phyloP scores from a whole-genome alignment of 1,284 basidiomycete species.

The Cryptococcus sp. region DNA sequence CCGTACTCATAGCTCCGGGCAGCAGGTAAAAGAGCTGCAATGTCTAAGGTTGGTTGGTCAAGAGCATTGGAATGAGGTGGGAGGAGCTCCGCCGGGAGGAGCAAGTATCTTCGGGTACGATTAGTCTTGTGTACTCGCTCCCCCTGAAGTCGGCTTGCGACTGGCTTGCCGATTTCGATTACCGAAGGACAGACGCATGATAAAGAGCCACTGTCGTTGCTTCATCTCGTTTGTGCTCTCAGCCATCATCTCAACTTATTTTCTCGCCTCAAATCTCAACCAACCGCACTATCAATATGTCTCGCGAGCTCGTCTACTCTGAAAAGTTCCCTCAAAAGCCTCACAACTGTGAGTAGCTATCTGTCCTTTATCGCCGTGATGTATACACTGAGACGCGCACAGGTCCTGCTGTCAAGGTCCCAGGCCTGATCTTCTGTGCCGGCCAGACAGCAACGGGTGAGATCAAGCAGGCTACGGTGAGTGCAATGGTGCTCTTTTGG shows the following conservation, averaged over 20 bases:
- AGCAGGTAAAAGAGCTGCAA: too few species aligned
- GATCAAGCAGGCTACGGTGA: slow-evolving; percentile 36
- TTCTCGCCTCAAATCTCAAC: neutral
- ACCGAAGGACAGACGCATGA: too few species aligned
- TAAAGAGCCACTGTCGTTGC: too few species aligned
- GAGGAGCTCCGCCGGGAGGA: too few species aligned
- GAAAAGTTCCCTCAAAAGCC: slow-evolving; percentile 42
- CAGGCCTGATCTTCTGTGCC: slow-evolving; percentile 40
- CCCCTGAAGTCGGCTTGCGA: too few species aligned
- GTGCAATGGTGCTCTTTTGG: neutral
- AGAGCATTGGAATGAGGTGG: too few species aligned
- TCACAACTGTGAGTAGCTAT: slow-evolving; percentile 32
- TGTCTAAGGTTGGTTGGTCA: too few species aligned
- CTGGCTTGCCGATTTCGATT: too few species aligned
- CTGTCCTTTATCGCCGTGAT: neutral
- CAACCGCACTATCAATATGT: slow-evolving; percentile 1
- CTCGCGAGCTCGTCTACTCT: slow-evolving; percentile 25
- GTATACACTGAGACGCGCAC: neutral
- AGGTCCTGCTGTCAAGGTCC: slow-evolving; percentile 39
- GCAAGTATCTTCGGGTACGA: too few species aligned
- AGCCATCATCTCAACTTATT: neutral
- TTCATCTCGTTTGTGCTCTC: neutral
- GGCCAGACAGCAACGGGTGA: slow-evolving; percentile 40
- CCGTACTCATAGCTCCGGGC: too few species aligned
- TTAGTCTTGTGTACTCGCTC: too few species aligned